phyloP scores from a whole-genome alignment of 75 land plant genomes.

The Pinus taeda region DNA sequence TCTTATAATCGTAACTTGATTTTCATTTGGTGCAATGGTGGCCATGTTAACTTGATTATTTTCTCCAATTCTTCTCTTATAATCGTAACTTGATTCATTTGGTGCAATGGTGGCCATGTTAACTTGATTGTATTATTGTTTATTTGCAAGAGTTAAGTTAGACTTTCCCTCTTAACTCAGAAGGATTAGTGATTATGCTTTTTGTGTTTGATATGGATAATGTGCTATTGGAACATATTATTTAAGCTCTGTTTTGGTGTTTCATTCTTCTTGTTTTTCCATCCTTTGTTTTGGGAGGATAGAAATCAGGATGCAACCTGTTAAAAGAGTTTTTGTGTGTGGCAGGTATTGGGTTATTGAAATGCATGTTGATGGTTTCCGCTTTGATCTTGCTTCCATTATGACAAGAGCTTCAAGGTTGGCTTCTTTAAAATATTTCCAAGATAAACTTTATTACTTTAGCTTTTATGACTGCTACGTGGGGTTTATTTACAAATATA shows the following conservation, averaged over 20 bases:
- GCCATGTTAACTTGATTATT: background rate
- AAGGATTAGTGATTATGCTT: background rate
- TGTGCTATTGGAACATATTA: background rate
- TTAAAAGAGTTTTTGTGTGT: background rate
- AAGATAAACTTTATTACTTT: background rate
- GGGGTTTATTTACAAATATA: background rate
- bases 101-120: background rate
- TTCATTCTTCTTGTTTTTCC: background rate
- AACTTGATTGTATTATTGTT: background rate
- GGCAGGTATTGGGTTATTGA: conserved; percentile 95
- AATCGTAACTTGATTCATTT: background rate
- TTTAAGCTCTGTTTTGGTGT: background rate
- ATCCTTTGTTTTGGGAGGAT: background rate
- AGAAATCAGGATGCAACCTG: background rate
- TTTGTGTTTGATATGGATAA: background rate
- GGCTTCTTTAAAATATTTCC: background rate
- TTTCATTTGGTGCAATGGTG: background rate
- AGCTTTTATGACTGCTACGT: background rate
- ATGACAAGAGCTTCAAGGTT: conserved; percentile 92
- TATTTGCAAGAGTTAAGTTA: background rate
- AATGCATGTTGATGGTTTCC: conserved; percentile 99
- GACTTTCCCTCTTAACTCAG: background rate
- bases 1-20: background rate
- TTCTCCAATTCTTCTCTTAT: background rate
- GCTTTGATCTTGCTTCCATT: conserved; percentile 97